phyloP scores from a whole-genome alignment of 2,329 filamentous ascomycete species.

The Pseudopyricularia cyperi region DNA sequence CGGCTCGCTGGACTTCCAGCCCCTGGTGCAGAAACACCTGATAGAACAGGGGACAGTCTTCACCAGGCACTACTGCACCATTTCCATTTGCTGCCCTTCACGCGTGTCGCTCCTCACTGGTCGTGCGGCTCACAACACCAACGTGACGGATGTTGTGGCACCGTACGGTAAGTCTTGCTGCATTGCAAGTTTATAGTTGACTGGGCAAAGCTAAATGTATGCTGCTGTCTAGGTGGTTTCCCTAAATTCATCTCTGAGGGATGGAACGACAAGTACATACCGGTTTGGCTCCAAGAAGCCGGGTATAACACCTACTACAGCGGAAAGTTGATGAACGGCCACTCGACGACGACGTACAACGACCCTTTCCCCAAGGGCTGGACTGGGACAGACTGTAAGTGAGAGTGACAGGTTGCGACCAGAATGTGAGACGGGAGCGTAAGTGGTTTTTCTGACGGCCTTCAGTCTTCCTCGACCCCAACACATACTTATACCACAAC shows the following conservation, averaged over 20 bases:
- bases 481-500: slow-evolving; percentile 52
- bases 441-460: slow-evolving; percentile 19
- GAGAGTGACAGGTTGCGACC: background rate
- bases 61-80: slow-evolving; percentile 14
- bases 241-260: slow-evolving; percentile 54
- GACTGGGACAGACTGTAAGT: slow-evolving; percentile 30
- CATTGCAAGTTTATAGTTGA: background rate
- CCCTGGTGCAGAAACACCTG: slow-evolving; percentile 8
- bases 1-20: slow-evolving; percentile 8
- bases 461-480: slow-evolving; percentile 37
- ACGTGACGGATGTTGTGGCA: slow-evolving; percentile 19
- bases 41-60: slow-evolving; percentile 11
- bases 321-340: slow-evolving; percentile 59
- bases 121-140: slow-evolving; percentile 15
- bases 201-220: background rate
- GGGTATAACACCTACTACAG: slow-evolving; percentile 62
- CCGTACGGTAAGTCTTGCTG: slow-evolving; percentile 13
- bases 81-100: slow-evolving; percentile 14
- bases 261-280: slow-evolving; percentile 54
- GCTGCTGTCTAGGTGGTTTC: slow-evolving; percentile 32
- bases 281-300: slow-evolving; percentile 55
- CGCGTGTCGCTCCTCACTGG: slow-evolving; percentile 12
- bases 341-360: slow-evolving; percentile 48
- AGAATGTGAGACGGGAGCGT: too few relatives aligned
- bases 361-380: slow-evolving; percentile 43